phyloP scores from a whole-genome alignment of 176 grass and related monocot genomes.

The Bonia amplexicaulis region DNA sequence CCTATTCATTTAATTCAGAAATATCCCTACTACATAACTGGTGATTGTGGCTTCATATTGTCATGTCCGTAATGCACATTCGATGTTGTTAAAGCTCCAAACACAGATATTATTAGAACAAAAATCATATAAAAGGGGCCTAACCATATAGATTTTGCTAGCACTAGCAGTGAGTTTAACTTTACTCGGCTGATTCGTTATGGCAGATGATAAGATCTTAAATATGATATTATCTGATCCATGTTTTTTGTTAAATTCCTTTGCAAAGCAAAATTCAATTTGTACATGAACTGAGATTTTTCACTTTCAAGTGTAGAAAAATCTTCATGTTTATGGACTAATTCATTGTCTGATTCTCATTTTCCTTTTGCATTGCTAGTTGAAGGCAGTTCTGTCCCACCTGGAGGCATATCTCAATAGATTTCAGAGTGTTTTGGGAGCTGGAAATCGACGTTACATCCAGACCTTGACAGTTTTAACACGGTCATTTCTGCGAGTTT shows the following conservation, averaged over 20 bases:
- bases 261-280: conserved; percentile 10
- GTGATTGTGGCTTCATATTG: neutral
- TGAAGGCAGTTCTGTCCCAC: conserved; percentile 61
- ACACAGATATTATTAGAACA: neutral
- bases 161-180: neutral
- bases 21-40: neutral
- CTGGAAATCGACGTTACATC: conserved; percentile 86
- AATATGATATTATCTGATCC: neutral
- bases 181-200: neutral
- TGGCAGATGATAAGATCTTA: neutral
- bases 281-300: neutral
- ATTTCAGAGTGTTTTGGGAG: conserved; percentile 70
- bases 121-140: neutral
- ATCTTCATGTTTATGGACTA: neutral
- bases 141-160: neutral
- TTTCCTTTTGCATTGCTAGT: conserved; percentile 48
- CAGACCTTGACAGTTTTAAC: conserved; percentile 78
- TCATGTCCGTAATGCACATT: conserved; percentile 3
- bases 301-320: neutral
- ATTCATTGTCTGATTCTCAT: conserved; percentile 17
- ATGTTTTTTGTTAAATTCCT: neutral
- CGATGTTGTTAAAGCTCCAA: neutral
- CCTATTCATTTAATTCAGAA: neutral
- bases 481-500: conserved; percentile 52
- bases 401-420: conserved; percentile 70